These are phyloP conservation scores for Juglanconis sp. DNA, from an alignment of 2,329 filamentous ascomycete species.

Conservation along the genomic window DNA sequence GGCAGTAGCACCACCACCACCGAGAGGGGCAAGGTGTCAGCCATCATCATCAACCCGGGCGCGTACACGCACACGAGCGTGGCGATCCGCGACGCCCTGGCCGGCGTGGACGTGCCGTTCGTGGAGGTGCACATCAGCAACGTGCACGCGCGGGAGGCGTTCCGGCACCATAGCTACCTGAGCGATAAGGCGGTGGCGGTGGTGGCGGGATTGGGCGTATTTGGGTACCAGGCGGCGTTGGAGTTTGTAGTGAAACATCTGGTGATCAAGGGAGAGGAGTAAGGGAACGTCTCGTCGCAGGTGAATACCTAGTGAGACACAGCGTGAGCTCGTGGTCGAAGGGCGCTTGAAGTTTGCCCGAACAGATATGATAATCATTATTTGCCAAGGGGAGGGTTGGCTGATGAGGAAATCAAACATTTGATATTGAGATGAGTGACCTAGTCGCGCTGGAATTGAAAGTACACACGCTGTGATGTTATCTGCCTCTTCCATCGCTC, in stretches of 20 bases:
- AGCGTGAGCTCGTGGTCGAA: neutral
- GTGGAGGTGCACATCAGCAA: slow-evolving; percentile 77
- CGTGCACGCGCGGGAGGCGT: slow-evolving; percentile 68
- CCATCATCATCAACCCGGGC: slow-evolving; percentile 72
- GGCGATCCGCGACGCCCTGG: slow-evolving; percentile 69
- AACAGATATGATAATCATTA: too few species aligned
- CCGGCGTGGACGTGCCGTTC: slow-evolving; percentile 68
- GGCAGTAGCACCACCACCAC: neutral
- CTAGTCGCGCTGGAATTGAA: too few species aligned
- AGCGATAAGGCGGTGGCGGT: slow-evolving; percentile 73
- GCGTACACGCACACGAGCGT: slow-evolving; percentile 75
- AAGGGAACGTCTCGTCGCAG: neutral
- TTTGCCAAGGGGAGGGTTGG: too few species aligned
- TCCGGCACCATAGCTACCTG: slow-evolving; percentile 67
- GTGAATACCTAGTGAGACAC: neutral
- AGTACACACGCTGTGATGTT: too few species aligned
- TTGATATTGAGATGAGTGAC: too few species aligned
- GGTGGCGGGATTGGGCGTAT: slow-evolving; percentile 65
- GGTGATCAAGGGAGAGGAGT: slow-evolving; percentile 33
- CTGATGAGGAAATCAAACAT: too few species aligned
- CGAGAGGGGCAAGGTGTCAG: slow-evolving; percentile 45
- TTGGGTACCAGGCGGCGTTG: slow-evolving; percentile 59
- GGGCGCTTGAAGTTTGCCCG: too few species aligned
- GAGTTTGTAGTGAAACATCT: slow-evolving; percentile 49
- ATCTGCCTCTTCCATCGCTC: too few species aligned